These are phyloP conservation scores for Tetrapyrgos nigripes DNA, from an alignment of 1,284 basidiomycete genomes.

Conservation along the genomic window DNA sequence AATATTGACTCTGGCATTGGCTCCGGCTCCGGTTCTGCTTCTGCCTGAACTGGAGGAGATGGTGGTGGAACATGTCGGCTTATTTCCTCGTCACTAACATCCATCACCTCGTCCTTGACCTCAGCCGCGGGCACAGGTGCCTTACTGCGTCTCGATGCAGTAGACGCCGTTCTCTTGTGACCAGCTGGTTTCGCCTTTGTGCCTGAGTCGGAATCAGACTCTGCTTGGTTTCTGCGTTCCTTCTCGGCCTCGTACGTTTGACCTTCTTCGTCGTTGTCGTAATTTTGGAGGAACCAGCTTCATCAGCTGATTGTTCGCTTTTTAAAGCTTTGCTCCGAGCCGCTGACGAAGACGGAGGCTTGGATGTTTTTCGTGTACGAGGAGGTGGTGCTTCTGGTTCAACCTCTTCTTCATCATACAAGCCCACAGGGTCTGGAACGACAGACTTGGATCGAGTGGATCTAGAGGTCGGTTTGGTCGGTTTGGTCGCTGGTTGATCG, in stretches of 20 bases:
- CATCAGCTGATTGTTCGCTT: background rate
- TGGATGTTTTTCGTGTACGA: constrained; percentile 13
- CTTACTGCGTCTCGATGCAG: background rate
- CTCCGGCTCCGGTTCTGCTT: constrained; percentile 2
- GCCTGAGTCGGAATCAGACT: background rate
- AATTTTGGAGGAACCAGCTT: no score
- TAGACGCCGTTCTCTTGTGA: constrained; percentile 4
- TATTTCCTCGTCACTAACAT: no score
- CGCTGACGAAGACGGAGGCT: constrained; percentile 1
- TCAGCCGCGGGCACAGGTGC: no score
- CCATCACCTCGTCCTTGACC: background rate
- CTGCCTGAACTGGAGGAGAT: background rate
- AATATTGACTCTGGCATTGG: constrained; percentile 9
- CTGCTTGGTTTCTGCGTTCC: background rate
- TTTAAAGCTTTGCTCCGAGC: background rate
- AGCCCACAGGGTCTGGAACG: constrained; percentile 3
- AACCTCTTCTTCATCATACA: constrained; percentile 11
- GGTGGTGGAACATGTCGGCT: constrained; percentile 6
- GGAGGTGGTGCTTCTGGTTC: background rate
- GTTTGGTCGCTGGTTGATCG: background rate
- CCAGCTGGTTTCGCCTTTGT: background rate
- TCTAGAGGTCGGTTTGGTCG: background rate
- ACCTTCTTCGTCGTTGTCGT: no score
- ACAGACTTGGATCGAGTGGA: constrained; percentile 20
- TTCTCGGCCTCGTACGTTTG: no score